Percentiles rank a stretch among this genome's conserved stretches.
Conservation (phyloP, 2,329 filamentous ascomycete genomes). For the Harringtonia lauricola region DNA sequence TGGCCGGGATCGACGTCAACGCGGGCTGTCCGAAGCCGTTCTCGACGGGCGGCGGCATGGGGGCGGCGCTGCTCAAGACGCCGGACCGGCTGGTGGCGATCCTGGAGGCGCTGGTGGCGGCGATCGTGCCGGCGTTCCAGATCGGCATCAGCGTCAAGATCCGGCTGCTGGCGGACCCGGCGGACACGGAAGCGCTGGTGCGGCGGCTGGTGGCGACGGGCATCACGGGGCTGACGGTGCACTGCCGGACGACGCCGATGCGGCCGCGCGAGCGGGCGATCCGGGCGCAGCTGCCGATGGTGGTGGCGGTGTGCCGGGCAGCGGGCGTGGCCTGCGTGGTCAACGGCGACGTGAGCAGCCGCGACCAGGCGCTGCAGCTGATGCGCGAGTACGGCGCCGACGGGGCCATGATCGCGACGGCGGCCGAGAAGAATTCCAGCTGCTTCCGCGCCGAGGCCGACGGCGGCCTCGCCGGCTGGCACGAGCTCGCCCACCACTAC, state of each 20-base stretch:
- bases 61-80: slow-evolving; percentile 75
- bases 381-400: slow-evolving; percentile 75
- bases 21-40: slow-evolving; percentile 98
- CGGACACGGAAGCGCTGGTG: slow-evolving; percentile 68
- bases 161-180: slow-evolving; percentile 66
- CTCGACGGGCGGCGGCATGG: slow-evolving; percentile 89
- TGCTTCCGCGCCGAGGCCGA: slow-evolving; percentile 63
- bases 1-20: slow-evolving; percentile 92
- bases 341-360: slow-evolving; percentile 80
- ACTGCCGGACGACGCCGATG: slow-evolving; percentile 96
- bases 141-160: slow-evolving; percentile 98
- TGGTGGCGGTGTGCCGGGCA: slow-evolving; percentile 68
- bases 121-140: slow-evolving; percentile 65
- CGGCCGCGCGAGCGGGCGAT: slow-evolving; percentile 80
- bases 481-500: slow-evolving; percentile 67
- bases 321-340: slow-evolving; percentile 86
- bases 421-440: slow-evolving; percentile 83
- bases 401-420: slow-evolving; percentile 93
- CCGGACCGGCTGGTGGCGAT: slow-evolving; percentile 79
- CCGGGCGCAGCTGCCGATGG: slow-evolving; percentile 73
- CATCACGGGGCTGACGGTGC: slow-evolving; percentile 84
- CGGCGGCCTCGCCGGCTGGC: slow-evolving; percentile 65
- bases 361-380: slow-evolving; percentile 61
- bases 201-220: slow-evolving; percentile 71
- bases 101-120: slow-evolving; percentile 66